These are phyloP conservation scores for Hydnomerulius pinastri DNA, from an alignment of 768 basidiomycete genomes.

Conservation along the genomic window DNA sequence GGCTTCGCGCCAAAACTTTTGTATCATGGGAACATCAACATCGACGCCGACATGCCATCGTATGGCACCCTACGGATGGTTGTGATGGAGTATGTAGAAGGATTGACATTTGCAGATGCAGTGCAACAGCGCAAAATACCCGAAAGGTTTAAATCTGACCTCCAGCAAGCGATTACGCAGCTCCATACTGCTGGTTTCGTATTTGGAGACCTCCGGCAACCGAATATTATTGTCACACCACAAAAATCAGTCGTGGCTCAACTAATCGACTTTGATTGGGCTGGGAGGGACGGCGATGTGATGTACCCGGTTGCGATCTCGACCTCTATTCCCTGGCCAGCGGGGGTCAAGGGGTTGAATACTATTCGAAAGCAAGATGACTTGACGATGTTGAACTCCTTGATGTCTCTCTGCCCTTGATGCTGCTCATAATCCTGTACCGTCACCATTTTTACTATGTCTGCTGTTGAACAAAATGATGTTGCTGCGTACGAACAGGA, in stretches of 20 bases:
- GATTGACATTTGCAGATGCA: not conserved
- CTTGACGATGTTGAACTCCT: not conserved
- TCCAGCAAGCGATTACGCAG: slow-evolving; percentile 16
- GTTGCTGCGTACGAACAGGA: too few relatives aligned
- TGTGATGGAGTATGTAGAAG: slow-evolving; percentile 41
- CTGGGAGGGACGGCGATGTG: slow-evolving; percentile 26
- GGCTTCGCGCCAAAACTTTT: slow-evolving; percentile 32
- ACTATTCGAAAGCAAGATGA: not conserved
- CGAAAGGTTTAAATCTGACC: slow-evolving; percentile 13
- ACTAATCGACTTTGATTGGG: slow-evolving; percentile 43
- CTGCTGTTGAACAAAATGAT: too few relatives aligned
- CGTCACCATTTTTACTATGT: too few relatives aligned
- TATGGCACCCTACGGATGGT: slow-evolving; percentile 32
- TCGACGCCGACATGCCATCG: slow-evolving; percentile 4
- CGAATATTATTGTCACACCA: slow-evolving; percentile 34
- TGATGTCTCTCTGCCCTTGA: too few relatives aligned
- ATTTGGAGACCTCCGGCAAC: slow-evolving; percentile 38
- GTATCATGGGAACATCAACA: slow-evolving; percentile 29
- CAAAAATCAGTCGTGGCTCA: slow-evolving; percentile 23
- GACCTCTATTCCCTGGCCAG: not conserved
- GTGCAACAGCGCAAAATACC: slow-evolving; percentile 8
- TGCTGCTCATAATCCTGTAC: too few relatives aligned
- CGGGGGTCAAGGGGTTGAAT: not conserved
- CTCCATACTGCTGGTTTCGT: slow-evolving; percentile 37
- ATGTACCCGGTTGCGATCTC: slow-evolving; percentile 16